phyloP scores from a whole-genome alignment of 2,329 filamentous ascomycete genomes.

The Phaeosphaeriaceae sp. region DNA sequence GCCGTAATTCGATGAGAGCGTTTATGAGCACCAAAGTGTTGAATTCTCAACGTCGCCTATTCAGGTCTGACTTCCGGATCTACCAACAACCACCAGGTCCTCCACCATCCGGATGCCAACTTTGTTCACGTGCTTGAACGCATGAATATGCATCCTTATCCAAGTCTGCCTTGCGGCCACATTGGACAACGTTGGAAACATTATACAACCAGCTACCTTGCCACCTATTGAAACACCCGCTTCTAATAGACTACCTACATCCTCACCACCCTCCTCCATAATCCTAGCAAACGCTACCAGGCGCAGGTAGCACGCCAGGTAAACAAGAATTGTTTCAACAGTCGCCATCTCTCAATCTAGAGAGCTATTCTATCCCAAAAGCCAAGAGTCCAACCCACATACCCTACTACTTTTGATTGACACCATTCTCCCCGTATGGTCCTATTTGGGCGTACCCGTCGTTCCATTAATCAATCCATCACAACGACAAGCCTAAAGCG shows the following conservation, averaged over 20 bases:
- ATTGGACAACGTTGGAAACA: neutral
- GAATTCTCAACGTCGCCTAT: neutral
- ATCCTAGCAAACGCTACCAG: neutral
- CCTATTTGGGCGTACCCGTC: neutral
- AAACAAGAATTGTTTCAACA: slow-evolving; percentile 14
- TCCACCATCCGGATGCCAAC: neutral
- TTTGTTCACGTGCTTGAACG: slow-evolving; percentile 1
- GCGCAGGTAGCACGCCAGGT: slow-evolving; percentile 3
- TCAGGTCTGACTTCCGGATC: neutral
- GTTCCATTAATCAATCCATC: slow-evolving; percentile 46
- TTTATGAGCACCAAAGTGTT: slow-evolving; percentile 5
- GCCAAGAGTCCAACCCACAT: no score
- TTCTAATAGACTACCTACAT: no score
- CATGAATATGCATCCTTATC: slow-evolving; percentile 3
- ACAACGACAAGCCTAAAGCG: slow-evolving; percentile 60
- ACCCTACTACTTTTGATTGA: no score
- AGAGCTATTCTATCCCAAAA: no score
- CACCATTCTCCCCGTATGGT: no score
- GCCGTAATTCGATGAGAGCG: slow-evolving; percentile 8
- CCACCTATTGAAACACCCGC: neutral
- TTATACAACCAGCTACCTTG: slow-evolving; percentile 7
- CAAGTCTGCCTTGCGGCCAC: neutral
- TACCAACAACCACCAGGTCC: neutral
- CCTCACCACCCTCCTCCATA: neutral
- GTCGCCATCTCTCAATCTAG: slow-evolving; percentile 8